phyloP scores from a whole-genome alignment of 2,329 filamentous ascomycete genomes.

The Neonectria punicea region DNA sequence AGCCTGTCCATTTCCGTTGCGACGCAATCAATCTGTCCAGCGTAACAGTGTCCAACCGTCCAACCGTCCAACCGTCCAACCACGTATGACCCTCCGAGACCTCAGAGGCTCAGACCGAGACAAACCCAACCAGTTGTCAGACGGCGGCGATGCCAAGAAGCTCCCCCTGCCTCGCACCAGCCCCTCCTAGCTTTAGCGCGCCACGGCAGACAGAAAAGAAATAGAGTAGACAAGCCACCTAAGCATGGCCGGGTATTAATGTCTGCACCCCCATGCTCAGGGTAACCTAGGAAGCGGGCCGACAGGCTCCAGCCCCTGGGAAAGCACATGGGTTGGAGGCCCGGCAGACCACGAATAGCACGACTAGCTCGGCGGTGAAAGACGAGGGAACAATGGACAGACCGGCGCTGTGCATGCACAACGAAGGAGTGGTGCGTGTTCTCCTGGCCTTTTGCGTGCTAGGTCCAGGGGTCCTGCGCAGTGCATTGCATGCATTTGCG shows the following conservation, averaged over 20 bases:
- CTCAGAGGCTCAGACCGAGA: neutral
- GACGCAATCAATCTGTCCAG: too few species aligned
- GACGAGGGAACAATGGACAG: neutral
- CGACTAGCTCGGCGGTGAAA: slow-evolving; percentile 24
- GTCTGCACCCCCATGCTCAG: slow-evolving; percentile 1
- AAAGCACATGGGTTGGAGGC: slow-evolving; percentile 11
- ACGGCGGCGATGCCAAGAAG: neutral
- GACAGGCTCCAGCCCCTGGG: slow-evolving; percentile 12
- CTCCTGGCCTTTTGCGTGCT: slow-evolving; percentile 8
- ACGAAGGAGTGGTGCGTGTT: slow-evolving; percentile 21
- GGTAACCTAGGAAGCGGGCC: slow-evolving; percentile 18
- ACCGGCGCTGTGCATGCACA: slow-evolving; percentile 10
- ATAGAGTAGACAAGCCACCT: neutral
- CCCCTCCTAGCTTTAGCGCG: slow-evolving; percentile 8
- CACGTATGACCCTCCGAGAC: slow-evolving; percentile 21
- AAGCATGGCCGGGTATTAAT: slow-evolving; percentile 8
- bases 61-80: slow-evolving; percentile 2
- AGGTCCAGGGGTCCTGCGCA: neutral
- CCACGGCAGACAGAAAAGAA: slow-evolving; percentile 3
- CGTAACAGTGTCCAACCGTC: neutral
- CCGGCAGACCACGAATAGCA: slow-evolving; percentile 24
- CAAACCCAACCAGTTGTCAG: neutral
- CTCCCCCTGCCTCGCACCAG: slow-evolving; percentile 6
- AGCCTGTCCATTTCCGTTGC: neutral
- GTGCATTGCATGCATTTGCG: neutral